These are phyloP conservation scores for Nakaseomyces delphensis DNA, from an alignment of 1,139 yeast species.

Conservation along the genomic window DNA sequence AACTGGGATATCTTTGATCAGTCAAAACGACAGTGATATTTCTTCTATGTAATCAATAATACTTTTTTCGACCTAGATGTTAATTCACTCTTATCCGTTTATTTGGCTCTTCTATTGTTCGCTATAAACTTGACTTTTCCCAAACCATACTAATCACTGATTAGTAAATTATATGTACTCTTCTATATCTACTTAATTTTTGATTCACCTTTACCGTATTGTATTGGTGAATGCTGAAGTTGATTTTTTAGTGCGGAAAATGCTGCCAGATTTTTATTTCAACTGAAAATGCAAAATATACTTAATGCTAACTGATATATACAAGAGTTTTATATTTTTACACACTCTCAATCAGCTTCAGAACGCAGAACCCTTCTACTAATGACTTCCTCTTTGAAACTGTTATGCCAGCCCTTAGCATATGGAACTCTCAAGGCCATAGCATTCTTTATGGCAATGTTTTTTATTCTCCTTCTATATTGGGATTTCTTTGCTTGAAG, in stretches of 20 bases:
- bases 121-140: too few relatives aligned
- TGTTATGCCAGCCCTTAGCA: constrained; percentile 18
- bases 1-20: constrained; percentile 1
- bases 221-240: too few relatives aligned
- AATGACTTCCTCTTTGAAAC: constrained; percentile 18
- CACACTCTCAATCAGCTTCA: not conserved
- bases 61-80: not conserved
- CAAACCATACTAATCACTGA: too few relatives aligned
- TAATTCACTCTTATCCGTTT: not conserved
- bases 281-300: not conserved
- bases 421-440: constrained; percentile 20
- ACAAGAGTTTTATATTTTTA: not conserved
- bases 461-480: constrained; percentile 18
- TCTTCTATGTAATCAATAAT: constrained; percentile 3
- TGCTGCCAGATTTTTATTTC: not conserved
- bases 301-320: constrained; percentile 1
- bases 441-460: constrained; percentile 22
- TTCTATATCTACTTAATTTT: not conserved
- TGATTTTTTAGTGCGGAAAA: too few relatives aligned
- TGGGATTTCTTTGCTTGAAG: constrained; percentile 12
- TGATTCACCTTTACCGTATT: not conserved
- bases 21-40: not conserved
- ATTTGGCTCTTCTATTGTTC: not conserved
- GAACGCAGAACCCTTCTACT: constrained; percentile 11
- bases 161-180: too few relatives aligned